Evolutionary conservation across 1,284 basidiomycete species (phyloP), one percentile per base, ranked within the genome.

Genomic region (Porphyrellus sp.): DNA sequence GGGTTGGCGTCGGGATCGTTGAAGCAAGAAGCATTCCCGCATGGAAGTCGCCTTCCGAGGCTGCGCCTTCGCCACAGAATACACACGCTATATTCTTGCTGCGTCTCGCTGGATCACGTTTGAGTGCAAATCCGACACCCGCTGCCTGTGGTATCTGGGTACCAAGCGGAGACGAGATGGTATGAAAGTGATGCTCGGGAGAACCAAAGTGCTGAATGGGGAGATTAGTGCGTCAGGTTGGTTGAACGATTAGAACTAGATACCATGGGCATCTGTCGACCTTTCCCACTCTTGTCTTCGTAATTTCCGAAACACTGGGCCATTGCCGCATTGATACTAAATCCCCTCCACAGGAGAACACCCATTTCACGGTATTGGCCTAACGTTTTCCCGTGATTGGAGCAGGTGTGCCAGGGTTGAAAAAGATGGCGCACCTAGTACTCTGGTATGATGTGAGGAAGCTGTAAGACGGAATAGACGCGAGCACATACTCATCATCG

Each of bases 91-190:
- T 88, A 58, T 86, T 87, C 56, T 80, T 80, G 20, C 82, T 78
- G 47, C 89, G 79, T 37, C 93, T 79, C 34, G 73, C 74, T 0
- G 90, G 88, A 55, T 87, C 86, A 5, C 91, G 82, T 65, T 89
- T 90, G 49, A 98, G 77, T 1, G 93, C 92, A 67, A 91, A 97
- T 0, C 82, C 94, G 5, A 96, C 91, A 6, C 95, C 95, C 0
- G 94, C 93, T 8, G 93, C 95, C 72, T 97, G 93, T 0, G 94
- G 95, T 58, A 98, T 93, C 72, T 98, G 94, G 0, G 94, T 98
- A 2, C 89, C 91, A n/a, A 98, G 77, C 1, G 94, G 91, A 11
- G 91, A 93, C 5, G 93, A 96, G 57, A 98, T 95, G 27, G 91
- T 93, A 70, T 95, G 91, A 68, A 96, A 96, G 68, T 96, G 93